Evolutionary conservation across 306 rosid species (phyloP).

Genomic region (Lathyrus sativus): DNA sequence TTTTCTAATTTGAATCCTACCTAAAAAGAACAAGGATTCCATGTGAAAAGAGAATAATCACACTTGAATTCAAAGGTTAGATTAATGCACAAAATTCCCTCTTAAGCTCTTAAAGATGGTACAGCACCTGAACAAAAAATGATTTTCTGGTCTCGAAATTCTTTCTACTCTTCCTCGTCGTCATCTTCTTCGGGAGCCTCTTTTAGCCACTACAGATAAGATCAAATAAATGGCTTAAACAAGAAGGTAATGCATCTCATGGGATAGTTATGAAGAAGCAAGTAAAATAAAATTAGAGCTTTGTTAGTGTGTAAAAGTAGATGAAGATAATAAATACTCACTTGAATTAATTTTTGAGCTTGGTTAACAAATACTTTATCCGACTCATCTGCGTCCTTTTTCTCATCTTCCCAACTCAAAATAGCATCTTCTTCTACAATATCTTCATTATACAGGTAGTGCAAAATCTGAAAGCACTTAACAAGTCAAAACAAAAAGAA

Average conservation of each 20-base stretch:
- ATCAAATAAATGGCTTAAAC: background rate
- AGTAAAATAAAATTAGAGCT: constrained; percentile 12
- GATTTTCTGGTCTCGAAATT: too few relatives aligned
- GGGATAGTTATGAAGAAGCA: constrained; percentile 2
- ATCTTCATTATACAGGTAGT: constrained; percentile 68
- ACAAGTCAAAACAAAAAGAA: constrained; percentile 11
- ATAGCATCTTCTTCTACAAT: constrained; percentile 82
- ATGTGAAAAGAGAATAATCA: constrained; percentile 22
- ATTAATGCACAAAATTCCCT: constrained; percentile 25
- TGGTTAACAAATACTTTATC: constrained; percentile 80
- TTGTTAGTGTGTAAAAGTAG: background rate
- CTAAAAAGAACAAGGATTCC: background rate
- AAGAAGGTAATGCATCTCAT: constrained; percentile 21
- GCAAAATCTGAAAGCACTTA: constrained; percentile 60
- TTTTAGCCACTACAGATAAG: constrained; percentile 71
- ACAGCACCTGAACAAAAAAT: too few relatives aligned
- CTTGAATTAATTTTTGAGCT: constrained; percentile 73
- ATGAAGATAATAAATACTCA: constrained; percentile 39
- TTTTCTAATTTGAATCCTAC: background rate
- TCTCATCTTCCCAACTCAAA: constrained; percentile 91
- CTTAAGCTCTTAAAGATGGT: constrained; percentile 19
- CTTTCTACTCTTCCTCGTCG: constrained; percentile 47
- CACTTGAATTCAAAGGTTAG: constrained; percentile 12
- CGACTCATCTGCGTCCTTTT: constrained; percentile 71
- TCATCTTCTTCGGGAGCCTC: constrained; percentile 90